Conservation (phyloP, 2,329 filamentous ascomycete genomes). For the Xenoacremonium recifei region DNA sequence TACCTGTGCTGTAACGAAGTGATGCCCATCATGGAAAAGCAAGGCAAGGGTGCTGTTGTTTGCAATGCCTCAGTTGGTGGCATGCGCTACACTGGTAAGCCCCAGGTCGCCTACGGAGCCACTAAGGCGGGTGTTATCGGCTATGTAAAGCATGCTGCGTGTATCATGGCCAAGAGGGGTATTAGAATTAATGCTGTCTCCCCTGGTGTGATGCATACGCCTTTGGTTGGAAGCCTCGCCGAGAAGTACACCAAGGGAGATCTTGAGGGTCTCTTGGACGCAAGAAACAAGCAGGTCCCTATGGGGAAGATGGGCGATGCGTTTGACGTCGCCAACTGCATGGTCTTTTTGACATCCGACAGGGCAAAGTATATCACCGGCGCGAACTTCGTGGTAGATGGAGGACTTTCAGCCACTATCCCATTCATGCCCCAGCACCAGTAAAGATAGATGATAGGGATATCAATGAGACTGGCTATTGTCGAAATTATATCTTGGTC, state of each 20-base stretch:
- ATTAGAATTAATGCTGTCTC: constrained; percentile 48
- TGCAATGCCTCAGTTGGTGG: constrained; percentile 5
- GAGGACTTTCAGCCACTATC: constrained; percentile 2
- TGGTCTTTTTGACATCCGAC: constrained; percentile 2
- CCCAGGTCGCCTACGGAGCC: constrained; percentile 48
- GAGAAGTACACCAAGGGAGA: constrained; percentile 17
- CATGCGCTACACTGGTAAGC: constrained; percentile 40
- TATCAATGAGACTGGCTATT: too few relatives aligned
- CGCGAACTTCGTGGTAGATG: constrained; percentile 7
- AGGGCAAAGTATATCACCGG: constrained; percentile 7
- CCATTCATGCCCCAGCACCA: not conserved
- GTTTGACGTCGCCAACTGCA: constrained; percentile 1
- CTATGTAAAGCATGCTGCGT: constrained; percentile 41
- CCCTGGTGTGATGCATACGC: constrained; percentile 7
- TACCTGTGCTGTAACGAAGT: constrained; percentile 10
- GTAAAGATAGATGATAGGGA: too few relatives aligned
- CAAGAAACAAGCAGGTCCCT: not conserved
- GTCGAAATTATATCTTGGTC: too few relatives aligned
- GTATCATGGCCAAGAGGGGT: constrained; percentile 42
- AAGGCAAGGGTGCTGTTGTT: constrained; percentile 4
- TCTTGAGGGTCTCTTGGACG: not conserved
- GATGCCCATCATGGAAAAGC: constrained; percentile 11
- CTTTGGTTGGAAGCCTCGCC: not conserved
- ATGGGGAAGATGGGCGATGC: constrained; percentile 1
- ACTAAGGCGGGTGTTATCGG: constrained; percentile 46